These are phyloP conservation scores for Inosperma sp. DNA, from an alignment of 768 basidiomycete genomes.

Conservation along the genomic window DNA sequence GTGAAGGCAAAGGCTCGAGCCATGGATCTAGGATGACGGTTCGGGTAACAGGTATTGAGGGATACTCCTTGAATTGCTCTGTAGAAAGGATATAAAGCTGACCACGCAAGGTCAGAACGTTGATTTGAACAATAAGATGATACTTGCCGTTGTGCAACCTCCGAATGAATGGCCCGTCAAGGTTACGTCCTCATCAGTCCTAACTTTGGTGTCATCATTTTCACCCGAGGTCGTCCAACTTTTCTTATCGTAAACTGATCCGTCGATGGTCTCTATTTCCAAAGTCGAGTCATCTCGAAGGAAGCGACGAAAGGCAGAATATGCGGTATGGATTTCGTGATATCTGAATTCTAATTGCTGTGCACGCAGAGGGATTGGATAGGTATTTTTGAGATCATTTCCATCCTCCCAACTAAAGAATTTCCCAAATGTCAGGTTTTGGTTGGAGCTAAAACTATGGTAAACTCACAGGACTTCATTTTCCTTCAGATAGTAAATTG, in stretches of 20 bases:
- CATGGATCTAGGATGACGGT: constrained; percentile 77
- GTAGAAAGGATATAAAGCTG: constrained; percentile 58
- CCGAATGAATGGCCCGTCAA: constrained; percentile 47
- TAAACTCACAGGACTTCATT: constrained; percentile 50
- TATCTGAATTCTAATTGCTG: constrained; percentile 70
- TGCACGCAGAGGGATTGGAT: constrained; percentile 49
- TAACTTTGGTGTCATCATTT: constrained; percentile 26
- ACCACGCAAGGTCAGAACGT: constrained; percentile 1
- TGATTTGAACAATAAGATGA: background rate
- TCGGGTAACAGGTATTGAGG: constrained; percentile 48
- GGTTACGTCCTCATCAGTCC: constrained; percentile 32
- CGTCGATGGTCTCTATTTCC: constrained; percentile 38
- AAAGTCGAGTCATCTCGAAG: constrained; percentile 32
- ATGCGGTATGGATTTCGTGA: constrained; percentile 63
- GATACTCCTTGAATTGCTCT: constrained; percentile 37
- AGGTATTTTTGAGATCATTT: constrained; percentile 17
- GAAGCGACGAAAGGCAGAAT: constrained; percentile 55
- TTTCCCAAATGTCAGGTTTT: background rate
- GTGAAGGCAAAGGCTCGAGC: constrained; percentile 69
- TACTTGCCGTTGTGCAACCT: constrained; percentile 42
- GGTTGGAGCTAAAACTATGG: too few species aligned
- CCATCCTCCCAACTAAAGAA: constrained; percentile 26
- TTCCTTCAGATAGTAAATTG: constrained; percentile 51
- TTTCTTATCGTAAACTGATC: constrained; percentile 29
- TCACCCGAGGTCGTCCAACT: constrained; percentile 37